Base-by-base conservation (phyloP, 148 eudicot species). In the Cornus kousa region DNA sequence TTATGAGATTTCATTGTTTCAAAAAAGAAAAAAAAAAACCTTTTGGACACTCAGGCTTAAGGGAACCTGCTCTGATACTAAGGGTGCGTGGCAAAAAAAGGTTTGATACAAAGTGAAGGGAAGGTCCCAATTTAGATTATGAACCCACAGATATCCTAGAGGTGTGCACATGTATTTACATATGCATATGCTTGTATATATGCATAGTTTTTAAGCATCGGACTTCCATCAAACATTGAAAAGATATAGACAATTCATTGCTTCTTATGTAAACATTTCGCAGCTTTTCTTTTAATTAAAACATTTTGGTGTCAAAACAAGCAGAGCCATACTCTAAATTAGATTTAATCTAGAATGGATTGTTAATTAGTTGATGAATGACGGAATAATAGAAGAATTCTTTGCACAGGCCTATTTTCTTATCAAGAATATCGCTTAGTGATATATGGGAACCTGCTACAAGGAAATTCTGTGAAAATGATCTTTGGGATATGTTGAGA, bases 391-490 rank as follows among this genome's bases (percentile, higher is more conserved):
- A 69, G 17, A 40, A 59, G 17, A 6, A 40, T 69, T 83, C 60
- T 70, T 70, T 80, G n/a, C 76, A 80, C 90, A 95, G 98, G 88
- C 97, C 94, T 64, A 90, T 86, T 69, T 89, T 81, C 75, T 83
- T 95, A 80, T 87, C 97, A 67, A 93, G 97, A 86, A 87, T 93
- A 78, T 85, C 98, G 78, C 93, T 95, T 70, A 80, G 86, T 85
- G 98, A 95, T 87, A 87, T 95, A 75, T 95, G 97, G 97, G 86
- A 87, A 83, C 97, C 98, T 82, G 98, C 98, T 74, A 87, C 91
- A 75, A 88, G 88, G 79, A 89, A 89, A 83, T 74, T 68, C 66
- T 91, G 96, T 77, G 91, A 85, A 73, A 95, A 91, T 78, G 84
- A 91, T 85, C 74, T 88, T 33, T 90, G 94, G 92, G 91, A 82